These are phyloP conservation scores for Boletus insuetus DNA, from an alignment of 768 basidiomycete genomes.

Conservation along the genomic window DNA sequence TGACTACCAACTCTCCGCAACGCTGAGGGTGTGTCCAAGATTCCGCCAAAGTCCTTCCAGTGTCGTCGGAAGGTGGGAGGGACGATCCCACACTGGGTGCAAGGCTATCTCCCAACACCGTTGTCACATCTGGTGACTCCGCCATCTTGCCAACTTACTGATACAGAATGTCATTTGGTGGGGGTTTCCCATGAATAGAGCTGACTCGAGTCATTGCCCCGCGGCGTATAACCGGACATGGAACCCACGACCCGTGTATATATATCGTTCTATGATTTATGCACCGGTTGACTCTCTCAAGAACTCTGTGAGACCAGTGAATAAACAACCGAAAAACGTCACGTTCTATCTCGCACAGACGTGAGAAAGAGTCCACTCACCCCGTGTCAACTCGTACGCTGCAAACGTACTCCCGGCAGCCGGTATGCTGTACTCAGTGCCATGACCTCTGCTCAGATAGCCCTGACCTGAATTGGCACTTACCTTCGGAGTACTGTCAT, in stretches of 20 bases:
- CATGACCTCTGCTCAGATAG: background rate
- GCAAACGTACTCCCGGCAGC: conserved; percentile 90
- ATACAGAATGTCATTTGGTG: too few relatives aligned
- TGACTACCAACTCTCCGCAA: too few relatives aligned
- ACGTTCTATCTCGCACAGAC: background rate
- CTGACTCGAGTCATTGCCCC: background rate
- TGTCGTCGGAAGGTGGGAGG: too few relatives aligned
- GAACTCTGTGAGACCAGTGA: conserved; percentile 15
- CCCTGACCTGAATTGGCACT: background rate
- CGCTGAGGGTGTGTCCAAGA: too few relatives aligned
- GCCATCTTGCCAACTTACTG: too few relatives aligned
- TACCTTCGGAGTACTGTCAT: conserved; percentile 62
- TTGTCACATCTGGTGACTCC: too few relatives aligned
- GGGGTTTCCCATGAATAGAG: too few relatives aligned
- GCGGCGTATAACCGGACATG: too few relatives aligned
- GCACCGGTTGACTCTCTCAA: conserved; percentile 25
- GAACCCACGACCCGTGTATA: too few relatives aligned
- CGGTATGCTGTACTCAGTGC: conserved; percentile 60
- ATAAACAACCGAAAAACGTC: background rate
- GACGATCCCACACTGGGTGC: too few relatives aligned
- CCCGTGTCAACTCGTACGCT: conserved; percentile 81
- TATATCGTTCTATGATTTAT: background rate
- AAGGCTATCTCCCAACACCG: too few relatives aligned
- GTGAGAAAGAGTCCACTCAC: conserved; percentile 33
- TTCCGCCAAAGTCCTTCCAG: too few relatives aligned